Percentiles rank a stretch among this genome's conserved stretches.
Evolutionary conservation across 2,329 filamentous ascomycete genomes (phyloP).

Genomic region (Tolypocladium nubicola): DNA sequence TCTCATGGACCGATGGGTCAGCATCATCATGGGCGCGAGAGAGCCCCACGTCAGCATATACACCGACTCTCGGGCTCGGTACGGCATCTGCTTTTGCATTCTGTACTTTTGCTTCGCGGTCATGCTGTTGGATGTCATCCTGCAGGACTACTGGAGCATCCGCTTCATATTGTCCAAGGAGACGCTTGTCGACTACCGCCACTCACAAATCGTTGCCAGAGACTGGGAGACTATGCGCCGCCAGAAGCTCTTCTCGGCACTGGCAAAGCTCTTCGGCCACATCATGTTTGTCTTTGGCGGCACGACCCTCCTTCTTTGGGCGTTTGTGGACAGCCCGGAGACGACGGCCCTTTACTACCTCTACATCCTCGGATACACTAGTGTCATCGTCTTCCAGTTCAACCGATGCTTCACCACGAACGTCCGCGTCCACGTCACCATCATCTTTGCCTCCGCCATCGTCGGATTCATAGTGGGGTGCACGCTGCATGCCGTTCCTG

Average conservation of each 20-base stretch:
- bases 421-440: constrained; percentile 19
- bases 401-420: constrained; percentile 28
- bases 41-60: constrained; percentile 17
- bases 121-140: constrained; percentile 24
- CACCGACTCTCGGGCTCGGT: constrained; percentile 17
- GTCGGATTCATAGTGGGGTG: constrained; percentile 21
- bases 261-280: constrained; percentile 17
- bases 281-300: constrained; percentile 21
- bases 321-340: constrained; percentile 18
- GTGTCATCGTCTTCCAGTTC: constrained; percentile 27
- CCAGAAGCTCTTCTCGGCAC: constrained; percentile 7
- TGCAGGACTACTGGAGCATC: constrained; percentile 24
- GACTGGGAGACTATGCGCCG: constrained; percentile 9
- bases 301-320: constrained; percentile 21
- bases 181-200: constrained; percentile 16
- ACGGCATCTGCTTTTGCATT: constrained; percentile 26
- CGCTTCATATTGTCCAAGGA: constrained; percentile 21
- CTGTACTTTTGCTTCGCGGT: constrained; percentile 27
- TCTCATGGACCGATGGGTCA: constrained; percentile 27
- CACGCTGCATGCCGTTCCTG: constrained; percentile 17
- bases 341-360: constrained; percentile 22
- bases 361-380: constrained; percentile 23
- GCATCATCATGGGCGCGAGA: constrained; percentile 21
- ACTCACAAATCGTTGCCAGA: constrained; percentile 12
- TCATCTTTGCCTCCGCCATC: constrained; percentile 19